Evolutionary conservation across 2,329 filamentous ascomycete genomes (phyloP).

Genomic region (Clarireedia monteithiana): DNA sequence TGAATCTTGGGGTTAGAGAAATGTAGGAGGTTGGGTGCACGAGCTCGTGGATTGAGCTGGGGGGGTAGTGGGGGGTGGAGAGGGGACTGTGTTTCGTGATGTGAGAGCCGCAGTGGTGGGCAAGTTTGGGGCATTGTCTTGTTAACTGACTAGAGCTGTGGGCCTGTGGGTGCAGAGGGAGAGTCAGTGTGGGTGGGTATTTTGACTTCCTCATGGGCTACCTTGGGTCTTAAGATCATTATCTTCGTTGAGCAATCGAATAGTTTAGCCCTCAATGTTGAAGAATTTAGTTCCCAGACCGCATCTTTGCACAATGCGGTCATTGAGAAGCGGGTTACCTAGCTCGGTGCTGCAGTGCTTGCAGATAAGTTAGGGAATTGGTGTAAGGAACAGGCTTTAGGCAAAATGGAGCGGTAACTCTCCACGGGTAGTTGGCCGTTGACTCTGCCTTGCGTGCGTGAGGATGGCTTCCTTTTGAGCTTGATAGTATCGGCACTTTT

Average conservation of each 20-base stretch:
- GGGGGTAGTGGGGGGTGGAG: constrained; percentile 25
- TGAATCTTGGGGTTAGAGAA: constrained; percentile 23
- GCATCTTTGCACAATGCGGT: constrained; percentile 37
- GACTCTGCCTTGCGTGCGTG: constrained; percentile 40
- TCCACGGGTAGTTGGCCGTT: constrained; percentile 38
- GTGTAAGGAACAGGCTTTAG: constrained; percentile 32
- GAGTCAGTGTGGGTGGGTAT: constrained; percentile 38
- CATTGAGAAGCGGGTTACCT: constrained; percentile 33
- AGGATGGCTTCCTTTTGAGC: constrained; percentile 32
- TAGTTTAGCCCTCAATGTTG: constrained; percentile 33
- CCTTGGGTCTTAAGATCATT: constrained; percentile 31
- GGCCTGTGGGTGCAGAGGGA: constrained; percentile 36
- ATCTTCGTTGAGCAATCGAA: constrained; percentile 31
- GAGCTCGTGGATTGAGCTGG: too few relatives aligned
- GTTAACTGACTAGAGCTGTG: constrained; percentile 32
- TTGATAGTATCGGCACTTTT: background rate
- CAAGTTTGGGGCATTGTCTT: constrained; percentile 38
- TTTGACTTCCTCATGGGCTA: constrained; percentile 37
- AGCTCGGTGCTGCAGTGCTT: constrained; percentile 34
- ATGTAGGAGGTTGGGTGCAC: too few relatives aligned
- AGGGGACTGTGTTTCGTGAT: constrained; percentile 40
- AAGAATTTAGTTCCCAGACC: constrained; percentile 44
- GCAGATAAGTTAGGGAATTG: constrained; percentile 27
- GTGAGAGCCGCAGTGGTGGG: constrained; percentile 40
- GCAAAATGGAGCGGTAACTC: constrained; percentile 37